Percentiles rank a stretch among this genome's conserved stretches.
Evolutionary conservation across 2,329 filamentous ascomycete genomes (phyloP).

Genomic region (Alternaria novae-zelandiae): DNA sequence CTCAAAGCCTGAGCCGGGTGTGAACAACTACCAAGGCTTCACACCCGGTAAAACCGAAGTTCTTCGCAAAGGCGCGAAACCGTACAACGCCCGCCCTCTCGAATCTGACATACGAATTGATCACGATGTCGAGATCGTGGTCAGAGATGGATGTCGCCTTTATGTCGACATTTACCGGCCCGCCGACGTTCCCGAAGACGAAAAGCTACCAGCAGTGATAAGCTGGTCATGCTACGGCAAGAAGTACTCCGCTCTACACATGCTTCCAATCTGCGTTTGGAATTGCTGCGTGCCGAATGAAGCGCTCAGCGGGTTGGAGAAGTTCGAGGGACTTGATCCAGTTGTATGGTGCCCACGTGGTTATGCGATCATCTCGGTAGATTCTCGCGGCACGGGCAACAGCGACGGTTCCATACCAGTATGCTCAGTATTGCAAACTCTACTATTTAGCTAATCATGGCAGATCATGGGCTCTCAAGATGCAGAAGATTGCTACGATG

Average conservation of each 20-base stretch:
- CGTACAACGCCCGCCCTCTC: conserved; percentile 45
- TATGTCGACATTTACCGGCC: conserved; percentile 57
- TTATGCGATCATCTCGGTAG: conserved; percentile 45
- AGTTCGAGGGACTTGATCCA: conserved; percentile 55
- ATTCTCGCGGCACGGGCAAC: conserved; percentile 38
- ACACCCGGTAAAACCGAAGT: conserved; percentile 50
- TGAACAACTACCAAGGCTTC: conserved; percentile 53
- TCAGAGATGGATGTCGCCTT: conserved; percentile 52
- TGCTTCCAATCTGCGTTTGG: conserved; percentile 50
- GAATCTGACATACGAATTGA: conserved; percentile 52
- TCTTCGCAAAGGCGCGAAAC: conserved; percentile 48
- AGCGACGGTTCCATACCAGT: conserved; percentile 46
- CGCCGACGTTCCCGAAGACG: conserved; percentile 29
- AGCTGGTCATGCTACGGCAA: conserved; percentile 57
- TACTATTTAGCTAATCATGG: neutral
- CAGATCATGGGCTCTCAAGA: conserved; percentile 51
- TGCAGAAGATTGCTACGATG: conserved; percentile 37
- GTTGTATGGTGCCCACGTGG: conserved; percentile 41
- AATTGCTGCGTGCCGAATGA: conserved; percentile 46
- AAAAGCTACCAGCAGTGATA: conserved; percentile 53
- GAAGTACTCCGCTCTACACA: conserved; percentile 49
- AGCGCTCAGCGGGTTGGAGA: conserved; percentile 44
- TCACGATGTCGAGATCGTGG: conserved; percentile 53
- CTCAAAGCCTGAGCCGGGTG: conserved; percentile 45
- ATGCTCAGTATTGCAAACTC: neutral